phyloP scores from a whole-genome alignment of 1,284 basidiomycete genomes.

The Boletus mariae region DNA sequence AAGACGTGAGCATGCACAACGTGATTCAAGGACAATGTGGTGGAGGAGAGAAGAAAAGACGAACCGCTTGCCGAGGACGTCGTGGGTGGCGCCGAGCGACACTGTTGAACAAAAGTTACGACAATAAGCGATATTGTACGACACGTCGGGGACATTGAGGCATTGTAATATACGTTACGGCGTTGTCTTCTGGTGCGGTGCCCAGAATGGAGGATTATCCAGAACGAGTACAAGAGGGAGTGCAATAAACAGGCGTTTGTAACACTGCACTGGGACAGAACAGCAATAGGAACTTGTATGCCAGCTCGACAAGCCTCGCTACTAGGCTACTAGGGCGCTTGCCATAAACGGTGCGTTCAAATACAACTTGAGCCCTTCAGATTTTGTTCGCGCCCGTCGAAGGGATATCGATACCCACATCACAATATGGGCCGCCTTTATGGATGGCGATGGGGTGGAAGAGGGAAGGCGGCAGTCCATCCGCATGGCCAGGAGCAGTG shows the following conservation, averaged over 20 bases:
- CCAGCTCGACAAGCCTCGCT: background rate
- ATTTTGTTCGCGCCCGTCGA: no score
- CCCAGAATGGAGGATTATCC: conserved; percentile 1
- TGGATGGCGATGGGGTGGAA: no score
- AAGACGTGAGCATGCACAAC: no score
- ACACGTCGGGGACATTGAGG: conserved; percentile 11
- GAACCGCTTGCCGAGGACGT: conserved; percentile 11
- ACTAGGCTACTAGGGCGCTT: background rate
- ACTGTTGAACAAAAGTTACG: conserved; percentile 5
- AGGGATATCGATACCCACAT: background rate
- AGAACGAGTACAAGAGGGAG: conserved; percentile 4
- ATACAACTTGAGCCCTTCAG: no score
- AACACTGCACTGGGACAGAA: conserved; percentile 18
- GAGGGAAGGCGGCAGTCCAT: no score
- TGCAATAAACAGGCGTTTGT: conserved; percentile 8
- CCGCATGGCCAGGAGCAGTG: no score
- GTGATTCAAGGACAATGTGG: no score
- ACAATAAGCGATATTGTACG: conserved; percentile 26
- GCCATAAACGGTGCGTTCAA: no score
- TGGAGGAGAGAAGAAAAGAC: conserved; percentile 3
- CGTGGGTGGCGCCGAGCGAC: background rate
- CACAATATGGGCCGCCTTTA: no score
- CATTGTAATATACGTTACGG: conserved; percentile 8
- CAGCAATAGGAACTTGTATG: background rate
- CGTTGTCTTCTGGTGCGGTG: conserved; percentile 14